phyloP scores from a whole-genome alignment of 2,329 filamentous ascomycete species.

The Aspergillus awamori region DNA sequence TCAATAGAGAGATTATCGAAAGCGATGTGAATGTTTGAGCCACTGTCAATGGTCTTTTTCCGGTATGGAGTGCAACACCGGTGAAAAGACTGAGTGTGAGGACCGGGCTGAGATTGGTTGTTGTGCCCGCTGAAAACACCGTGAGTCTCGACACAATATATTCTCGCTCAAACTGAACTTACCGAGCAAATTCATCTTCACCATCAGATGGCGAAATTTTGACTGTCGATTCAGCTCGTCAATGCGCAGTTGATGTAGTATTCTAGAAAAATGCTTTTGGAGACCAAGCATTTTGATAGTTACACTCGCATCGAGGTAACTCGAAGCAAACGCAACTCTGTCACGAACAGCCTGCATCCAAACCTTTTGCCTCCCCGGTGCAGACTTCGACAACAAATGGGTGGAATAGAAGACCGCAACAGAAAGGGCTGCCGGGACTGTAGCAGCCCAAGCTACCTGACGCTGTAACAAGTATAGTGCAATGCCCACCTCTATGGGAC shows the following conservation, averaged over 20 bases:
- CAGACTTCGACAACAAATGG: background rate
- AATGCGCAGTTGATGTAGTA: background rate
- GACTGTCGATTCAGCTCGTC: background rate
- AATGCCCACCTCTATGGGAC: background rate
- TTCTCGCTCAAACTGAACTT: background rate
- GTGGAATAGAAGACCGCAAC: background rate
- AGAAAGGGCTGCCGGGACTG: background rate
- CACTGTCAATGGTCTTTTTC: background rate
- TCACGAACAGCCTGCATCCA: conserved; percentile 1
- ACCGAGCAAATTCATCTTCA: conserved; percentile 6
- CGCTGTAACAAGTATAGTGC: background rate
- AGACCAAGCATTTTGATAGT: background rate
- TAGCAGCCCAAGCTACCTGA: background rate
- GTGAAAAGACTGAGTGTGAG: background rate
- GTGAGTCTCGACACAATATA: background rate
- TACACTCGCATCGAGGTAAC: background rate
- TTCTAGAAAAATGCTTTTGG: background rate
- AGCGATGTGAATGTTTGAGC: background rate
- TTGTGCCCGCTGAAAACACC: background rate
- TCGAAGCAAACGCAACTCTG: background rate
- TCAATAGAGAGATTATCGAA: background rate
- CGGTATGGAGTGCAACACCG: background rate
- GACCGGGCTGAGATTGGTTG: background rate
- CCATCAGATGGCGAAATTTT: conserved; percentile 1
- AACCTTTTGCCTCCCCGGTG: background rate